Conservation (phyloP, 2,329 filamentous ascomycete species). For the Dendryphion nanum region DNA sequence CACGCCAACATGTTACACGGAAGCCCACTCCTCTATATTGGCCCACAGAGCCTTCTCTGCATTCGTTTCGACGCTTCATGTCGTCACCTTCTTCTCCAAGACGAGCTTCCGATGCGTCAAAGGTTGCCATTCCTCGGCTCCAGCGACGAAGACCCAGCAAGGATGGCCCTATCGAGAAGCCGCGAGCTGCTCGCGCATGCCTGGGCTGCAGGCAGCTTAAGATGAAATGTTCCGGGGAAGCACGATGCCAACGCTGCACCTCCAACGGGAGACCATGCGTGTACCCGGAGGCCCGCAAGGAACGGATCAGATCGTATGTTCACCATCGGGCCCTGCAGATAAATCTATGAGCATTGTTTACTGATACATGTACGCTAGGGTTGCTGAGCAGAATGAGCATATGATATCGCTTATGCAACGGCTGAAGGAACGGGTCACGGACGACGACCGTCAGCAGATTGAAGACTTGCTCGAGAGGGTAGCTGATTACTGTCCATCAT, state of each 20-base stretch:
- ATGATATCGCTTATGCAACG: not conserved
- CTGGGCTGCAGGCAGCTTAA: slow-evolving; percentile 2
- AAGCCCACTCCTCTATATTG: not conserved
- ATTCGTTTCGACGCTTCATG: not conserved
- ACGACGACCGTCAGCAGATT: slow-evolving; percentile 1
- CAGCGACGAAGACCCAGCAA: not conserved
- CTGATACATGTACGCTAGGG: not conserved
- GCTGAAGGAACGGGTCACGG: not conserved
- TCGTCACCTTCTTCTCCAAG: not conserved
- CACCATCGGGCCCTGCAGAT: not conserved
- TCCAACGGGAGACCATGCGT: slow-evolving; percentile 1
- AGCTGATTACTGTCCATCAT: no score
- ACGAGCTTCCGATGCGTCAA: not conserved
- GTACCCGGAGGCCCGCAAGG: slow-evolving; percentile 1
- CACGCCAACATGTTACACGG: not conserved
- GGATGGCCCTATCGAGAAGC: not conserved
- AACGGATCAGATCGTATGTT: slow-evolving; percentile 1
- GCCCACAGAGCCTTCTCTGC: not conserved
- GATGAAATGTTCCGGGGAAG: slow-evolving; percentile 5
- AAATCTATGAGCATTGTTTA: not conserved
- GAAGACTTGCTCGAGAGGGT: not conserved
- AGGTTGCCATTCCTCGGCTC: not conserved
- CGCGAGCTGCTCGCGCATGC: slow-evolving; percentile 2
- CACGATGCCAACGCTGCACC: slow-evolving; percentile 2
- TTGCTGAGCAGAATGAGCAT: slow-evolving; percentile 2